Conservation (phyloP, 495 filamentous ascomycete species). For the Penicillium tannophilum region DNA sequence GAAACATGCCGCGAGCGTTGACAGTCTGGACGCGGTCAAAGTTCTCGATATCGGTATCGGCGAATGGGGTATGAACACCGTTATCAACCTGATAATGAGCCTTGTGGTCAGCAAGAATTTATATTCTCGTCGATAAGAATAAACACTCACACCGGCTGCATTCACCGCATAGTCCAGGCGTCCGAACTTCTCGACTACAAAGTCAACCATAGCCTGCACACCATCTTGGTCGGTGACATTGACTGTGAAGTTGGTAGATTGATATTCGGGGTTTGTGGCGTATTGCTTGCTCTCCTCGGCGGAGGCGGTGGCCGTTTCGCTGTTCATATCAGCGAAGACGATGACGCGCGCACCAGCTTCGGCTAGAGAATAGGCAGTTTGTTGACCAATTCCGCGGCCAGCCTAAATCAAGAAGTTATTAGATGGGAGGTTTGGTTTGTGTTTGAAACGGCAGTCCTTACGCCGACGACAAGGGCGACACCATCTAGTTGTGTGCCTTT, state of each 20-base stretch:
- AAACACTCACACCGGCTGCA: not conserved
- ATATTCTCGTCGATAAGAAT: not conserved
- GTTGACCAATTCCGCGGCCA: not conserved
- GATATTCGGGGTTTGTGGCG: not conserved
- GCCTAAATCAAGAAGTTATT: not conserved
- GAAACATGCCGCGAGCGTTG: slow-evolving; percentile 1
- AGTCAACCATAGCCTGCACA: not conserved
- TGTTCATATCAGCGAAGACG: not conserved
- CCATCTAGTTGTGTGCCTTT: too few relatives aligned
- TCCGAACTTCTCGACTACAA: not conserved
- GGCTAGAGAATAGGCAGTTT: not conserved
- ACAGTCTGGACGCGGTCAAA: not conserved
- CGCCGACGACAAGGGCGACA: too few relatives aligned
- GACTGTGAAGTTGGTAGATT: not conserved
- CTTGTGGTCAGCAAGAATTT: not conserved
- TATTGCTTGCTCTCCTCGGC: not conserved
- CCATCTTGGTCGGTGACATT: not conserved
- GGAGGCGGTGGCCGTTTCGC: not conserved
- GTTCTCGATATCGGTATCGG: not conserved
- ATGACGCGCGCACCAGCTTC: not conserved
- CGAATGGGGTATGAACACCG: not conserved
- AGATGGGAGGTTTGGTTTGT: too few relatives aligned
- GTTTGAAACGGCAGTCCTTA: too few relatives aligned
- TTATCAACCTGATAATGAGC: not conserved
- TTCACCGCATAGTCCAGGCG: not conserved